Evolutionary conservation across 2,329 filamentous ascomycete species (phyloP), one percentile per base, ranked within the genome.

Genomic region (Aureobasidium sp.): DNA sequence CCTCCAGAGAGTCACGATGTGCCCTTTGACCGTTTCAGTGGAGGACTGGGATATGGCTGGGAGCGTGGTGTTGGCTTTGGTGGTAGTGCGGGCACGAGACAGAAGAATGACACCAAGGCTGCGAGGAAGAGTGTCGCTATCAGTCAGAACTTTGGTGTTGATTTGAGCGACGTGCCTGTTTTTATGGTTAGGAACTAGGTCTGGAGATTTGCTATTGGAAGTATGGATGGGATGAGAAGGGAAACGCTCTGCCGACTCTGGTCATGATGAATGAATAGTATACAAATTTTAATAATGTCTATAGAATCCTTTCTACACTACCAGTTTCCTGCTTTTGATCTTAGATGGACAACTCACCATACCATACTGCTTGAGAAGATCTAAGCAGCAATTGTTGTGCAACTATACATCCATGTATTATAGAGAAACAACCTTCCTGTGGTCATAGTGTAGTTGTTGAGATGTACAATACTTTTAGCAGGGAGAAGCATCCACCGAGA

Each of bases 101-200:
- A 60, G 11, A 66, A 47, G 49, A 64, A 62, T 11, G 63, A 66
- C 19, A 65, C 60, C 12, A 68, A 64, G 39, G 68, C 67, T 35
- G 68, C 68, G 19, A 64, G 71, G 54, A 75, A 73, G 66, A 71
- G 73, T 48, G 63, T 70, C n/a, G 64, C 68, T 58, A 66, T 71
- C 60, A 68, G 67, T 17, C 67, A 70, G 64, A 67, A 68, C 12
- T 74, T 67, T 63, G 74, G 74, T 2, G 50, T 76, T 33, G 74
- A 75, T 67, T 63, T 76, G 62, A 74, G 73, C 47, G 74, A 76
- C 66, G 69, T 76, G 48, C 74, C 74, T 3, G 70, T 75, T 2
- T 75, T 75, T 61, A 65, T 75, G 66, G 45, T 60, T 11, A 60
- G 45, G 15, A 44, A 60, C 61, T 62, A 66, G 68, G 62, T 29